phyloP scores from a whole-genome alignment of 176 grass and related monocot species.

The Musa troglodytarum region DNA sequence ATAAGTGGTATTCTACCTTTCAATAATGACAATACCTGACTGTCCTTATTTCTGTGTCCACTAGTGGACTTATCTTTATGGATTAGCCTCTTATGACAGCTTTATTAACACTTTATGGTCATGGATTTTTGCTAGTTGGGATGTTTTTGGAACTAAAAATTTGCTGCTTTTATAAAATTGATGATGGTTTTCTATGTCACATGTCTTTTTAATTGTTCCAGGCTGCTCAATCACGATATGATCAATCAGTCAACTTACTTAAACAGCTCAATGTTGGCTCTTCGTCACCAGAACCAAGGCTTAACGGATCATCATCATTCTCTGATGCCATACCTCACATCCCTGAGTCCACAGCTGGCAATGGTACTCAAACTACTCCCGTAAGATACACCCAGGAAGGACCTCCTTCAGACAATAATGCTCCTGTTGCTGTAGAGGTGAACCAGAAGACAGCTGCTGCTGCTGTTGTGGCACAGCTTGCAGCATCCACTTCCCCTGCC shows the following conservation, averaged over 20 bases:
- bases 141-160: not conserved
- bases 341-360: not conserved
- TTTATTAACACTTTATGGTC: not conserved
- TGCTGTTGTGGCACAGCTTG: not conserved
- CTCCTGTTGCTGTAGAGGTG: not conserved
- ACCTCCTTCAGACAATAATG: not conserved
- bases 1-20: too few relatives aligned
- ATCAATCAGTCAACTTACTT: not conserved
- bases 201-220: not conserved
- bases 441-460: constrained; percentile 5
- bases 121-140: too few relatives aligned
- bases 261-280: not conserved
- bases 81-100: not conserved
- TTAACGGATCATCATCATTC: constrained; percentile 1
- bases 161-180: not conserved
- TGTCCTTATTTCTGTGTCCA: too few relatives aligned
- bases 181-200: not conserved
- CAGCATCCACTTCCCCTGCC: constrained; percentile 12
- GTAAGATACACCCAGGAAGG: not conserved
- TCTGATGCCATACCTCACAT: not conserved
- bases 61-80: too few relatives aligned
- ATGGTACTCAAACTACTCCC: not conserved
- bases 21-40: too few relatives aligned
- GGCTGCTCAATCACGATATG: not conserved
- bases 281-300: not conserved